Percentiles rank a stretch among this genome's conserved stretches.
Evolutionary conservation across 139 green algal genomes (phyloP).

Genomic region (Coccomyxa sp.): DNA sequence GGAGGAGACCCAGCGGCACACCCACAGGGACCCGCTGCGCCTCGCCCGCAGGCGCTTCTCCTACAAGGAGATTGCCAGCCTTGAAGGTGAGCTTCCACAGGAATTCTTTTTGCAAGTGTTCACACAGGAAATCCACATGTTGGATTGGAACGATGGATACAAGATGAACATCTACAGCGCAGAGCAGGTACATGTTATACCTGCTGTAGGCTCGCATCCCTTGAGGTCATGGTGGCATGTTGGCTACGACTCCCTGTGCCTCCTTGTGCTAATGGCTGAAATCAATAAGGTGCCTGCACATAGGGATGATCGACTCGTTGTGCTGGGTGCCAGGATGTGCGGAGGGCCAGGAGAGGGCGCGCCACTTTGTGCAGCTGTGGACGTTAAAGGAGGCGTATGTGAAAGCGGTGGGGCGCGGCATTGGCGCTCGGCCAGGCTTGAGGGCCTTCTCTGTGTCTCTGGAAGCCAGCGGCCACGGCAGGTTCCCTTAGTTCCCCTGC

Average conservation of each 20-base stretch:
- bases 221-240: too few species aligned
- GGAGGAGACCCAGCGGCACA: conserved; percentile 35
- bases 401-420: conserved; percentile 68
- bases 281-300: too few species aligned
- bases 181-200: background rate
- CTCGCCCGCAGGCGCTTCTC: conserved; percentile 54
- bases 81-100: conserved; percentile 34
- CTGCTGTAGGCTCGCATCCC: too few species aligned
- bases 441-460: conserved; percentile 49
- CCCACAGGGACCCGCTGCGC: conserved; percentile 28
- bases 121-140: background rate
- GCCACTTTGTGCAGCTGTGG: conserved; percentile 65
- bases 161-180: background rate
- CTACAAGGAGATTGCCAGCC: conserved; percentile 22
- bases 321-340: background rate
- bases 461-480: background rate
- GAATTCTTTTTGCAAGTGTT: background rate
- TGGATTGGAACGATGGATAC: background rate
- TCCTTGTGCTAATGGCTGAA: too few species aligned
- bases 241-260: too few species aligned
- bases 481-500: background rate
- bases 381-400: conserved; percentile 78
- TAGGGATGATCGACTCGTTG: background rate
- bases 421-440: conserved; percentile 54
- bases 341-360: background rate